A percentile compares a stretch with the other conserved stretches of the same genome.
Evolutionary conservation across 1,284 basidiomycete genomes (phyloP).

Genomic region (Ceratobasidium sp.): DNA sequence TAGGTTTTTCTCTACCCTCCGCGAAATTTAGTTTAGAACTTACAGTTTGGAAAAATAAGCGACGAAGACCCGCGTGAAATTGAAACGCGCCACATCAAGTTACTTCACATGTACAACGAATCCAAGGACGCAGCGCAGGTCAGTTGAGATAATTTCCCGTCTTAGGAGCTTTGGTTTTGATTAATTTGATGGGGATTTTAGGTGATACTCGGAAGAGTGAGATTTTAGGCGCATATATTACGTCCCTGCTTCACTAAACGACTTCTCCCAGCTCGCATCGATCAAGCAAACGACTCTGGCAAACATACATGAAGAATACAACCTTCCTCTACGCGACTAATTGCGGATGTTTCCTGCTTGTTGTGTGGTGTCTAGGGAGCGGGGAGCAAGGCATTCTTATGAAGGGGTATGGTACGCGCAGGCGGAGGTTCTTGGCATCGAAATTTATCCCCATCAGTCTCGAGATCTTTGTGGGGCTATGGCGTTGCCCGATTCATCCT

Average conservation of each 20-base stretch:
- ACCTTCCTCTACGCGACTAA: conserved; percentile 64
- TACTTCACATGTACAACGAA: conserved; percentile 82
- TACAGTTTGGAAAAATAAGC: conserved; percentile 3
- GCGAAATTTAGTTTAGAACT: background rate
- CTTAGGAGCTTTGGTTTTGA: too few relatives aligned
- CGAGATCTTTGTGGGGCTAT: background rate
- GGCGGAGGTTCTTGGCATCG: too few relatives aligned
- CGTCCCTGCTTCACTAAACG: background rate
- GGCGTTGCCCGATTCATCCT: too few relatives aligned
- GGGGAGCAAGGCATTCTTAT: too few relatives aligned
- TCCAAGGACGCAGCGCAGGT: conserved; percentile 84
- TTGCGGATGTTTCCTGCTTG: background rate
- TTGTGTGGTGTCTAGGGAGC: too few relatives aligned
- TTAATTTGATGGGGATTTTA: conserved; percentile 50
- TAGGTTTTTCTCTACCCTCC: background rate
- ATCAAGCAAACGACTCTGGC: conserved; percentile 73
- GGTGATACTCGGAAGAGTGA: conserved; percentile 71
- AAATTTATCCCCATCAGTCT: background rate
- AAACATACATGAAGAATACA: conserved; percentile 76
- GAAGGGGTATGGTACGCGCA: too few relatives aligned
- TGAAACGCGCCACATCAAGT: conserved; percentile 75
- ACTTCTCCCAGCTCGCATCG: conserved; percentile 67
- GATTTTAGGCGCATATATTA: conserved; percentile 46
- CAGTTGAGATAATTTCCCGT: conserved; percentile 28
- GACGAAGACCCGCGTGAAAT: conserved; percentile 71